Base-by-base conservation (phyloP, 345 rosid species). In the Lepidium aucheri region DNA sequence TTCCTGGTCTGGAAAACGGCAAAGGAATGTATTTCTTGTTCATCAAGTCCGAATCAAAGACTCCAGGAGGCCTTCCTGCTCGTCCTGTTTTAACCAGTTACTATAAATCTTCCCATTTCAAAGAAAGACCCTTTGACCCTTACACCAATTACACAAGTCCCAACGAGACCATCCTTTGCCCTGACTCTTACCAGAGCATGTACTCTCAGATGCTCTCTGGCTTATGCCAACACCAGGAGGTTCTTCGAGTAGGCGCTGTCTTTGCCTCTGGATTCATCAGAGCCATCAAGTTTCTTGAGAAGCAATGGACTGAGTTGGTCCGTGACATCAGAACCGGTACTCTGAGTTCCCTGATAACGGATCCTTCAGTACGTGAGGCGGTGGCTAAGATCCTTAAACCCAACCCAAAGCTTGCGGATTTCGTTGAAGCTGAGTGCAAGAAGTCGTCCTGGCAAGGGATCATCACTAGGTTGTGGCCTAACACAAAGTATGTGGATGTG, bases 401-500 rank as follows among this genome's bases (percentile, higher is more conserved):
- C n/a, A 80, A 76, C 65, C 81, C 82, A 11, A 76, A 79, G 47
- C 87, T 87, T 2, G 88, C 90, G 1, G 83, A 79, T 53, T 85
- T 85, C 56, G 73, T 88, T 42, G 65, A 79, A 40, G 65, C 44
- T 1, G 85, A 87, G 69, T 87, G 90, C 53, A 24, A 78, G 36
- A 82, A 81, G 51, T 60, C 68, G 28, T 80, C 84, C 6, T 87
- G 95, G 95, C 73, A 79, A 45, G 91, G 95, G 77, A 87, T 87
- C 55, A 85, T 87, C 32, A 85, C 88, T 36, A 78, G 81, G 76
- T 43, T 87, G 2, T 87, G 95, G 95, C 91, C 90, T 13, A 85
- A 87, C 70, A 85, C 90, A 2, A 87, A 85, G 77, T 85, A 85
- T 74, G 91, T 94, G 56, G 99, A 94, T 80, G 97, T 94, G 43